Evolutionary conservation across 78 protist species (phyloP), one percentile per base, ranked within the genome.

Genomic region (Speleostelium caveatum): DNA sequence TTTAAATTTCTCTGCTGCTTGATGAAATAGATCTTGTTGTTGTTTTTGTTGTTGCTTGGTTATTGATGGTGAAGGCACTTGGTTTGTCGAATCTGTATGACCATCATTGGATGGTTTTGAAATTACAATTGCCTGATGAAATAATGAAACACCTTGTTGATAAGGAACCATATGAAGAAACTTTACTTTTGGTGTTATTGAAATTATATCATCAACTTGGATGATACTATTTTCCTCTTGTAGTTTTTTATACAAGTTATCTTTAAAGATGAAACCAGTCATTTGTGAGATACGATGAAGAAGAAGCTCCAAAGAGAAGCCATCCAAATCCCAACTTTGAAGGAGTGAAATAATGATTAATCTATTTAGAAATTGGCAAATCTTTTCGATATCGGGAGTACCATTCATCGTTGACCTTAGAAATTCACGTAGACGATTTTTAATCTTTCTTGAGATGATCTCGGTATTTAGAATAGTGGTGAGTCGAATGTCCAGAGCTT

Each of bases 61-160:
- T 42, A 22, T 24, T 16, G 22, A 17, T 41, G n/a, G 30, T 67
- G 12, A 14, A 12, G 22, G 17, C 22, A 53, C 24, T 36, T 36
- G 24, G 26, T 36, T 21, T 36, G 72, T 36, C 16, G 33, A 0
- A 4, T 33, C 12, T 32, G 39, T 32, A 12, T 33, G 21, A 17
- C 1, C 14, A 22, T 10, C 32, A 38, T 35, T 41, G 73, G 10
- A 7, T 41, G 67, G 80, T n/a, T 38, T 71, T 17, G 74, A 58
- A 2, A 51, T 21, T 16, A 71, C 42, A 14, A 86, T 73, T 1
- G 94, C 94, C 22, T 87, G 94, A 39, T 87, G 94, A 39, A 77
- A 87, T 24, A 87, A 42, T 30, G 87, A 19, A 2, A 87, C 94
- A 65, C 94, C 94, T 35, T 87, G 89, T 26, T 87, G 88, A 49